Base-by-base conservation (phyloP, 768 basidiomycete species). In the Wakefieldia striispora region DNA sequence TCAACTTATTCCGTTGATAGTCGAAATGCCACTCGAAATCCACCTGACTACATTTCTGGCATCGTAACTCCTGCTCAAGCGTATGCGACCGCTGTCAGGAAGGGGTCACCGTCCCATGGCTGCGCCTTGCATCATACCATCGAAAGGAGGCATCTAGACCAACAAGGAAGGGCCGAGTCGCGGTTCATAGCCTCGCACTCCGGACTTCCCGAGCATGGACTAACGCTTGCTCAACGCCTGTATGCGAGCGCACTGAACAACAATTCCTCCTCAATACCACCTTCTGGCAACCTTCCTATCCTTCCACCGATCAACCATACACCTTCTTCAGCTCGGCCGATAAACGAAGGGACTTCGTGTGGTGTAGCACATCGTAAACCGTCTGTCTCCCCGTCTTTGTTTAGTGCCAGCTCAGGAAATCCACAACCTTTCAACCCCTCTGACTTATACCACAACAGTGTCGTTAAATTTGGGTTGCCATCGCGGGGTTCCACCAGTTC, bases 161-260 rank as follows among this genome's bases (percentile, higher is more conserved):
- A 38, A 21, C 43, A 21, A 24, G 37, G 16, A 26, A 46, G 12
- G 16, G n/a, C 19, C 17, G 40, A 40, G 34, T 45, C 33, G 9
- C 56, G 40, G 26, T 23, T 33, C n/a, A 47, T 19, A 11, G 43
- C 47, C 12, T 49, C 31, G 4, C 21, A 50, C 7, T 19, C 48
- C 5, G 37, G 45, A 33, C 43, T 44, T n/a, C 44, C 60, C 41
- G 51, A 43, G 11, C 53, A 40, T 36, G 66, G 62, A 13, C 50
- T 60, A 40, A 69, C 69, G 3, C 57, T 67, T 31, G 77, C 76
- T 20, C 76, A 75, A 40, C 70, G 69, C 42, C 58, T 79, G 23
- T 79, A 77, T 53, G 73, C 72, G 7, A 76, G 73, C 40, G 72
- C 74, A 4, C 43, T 63, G 23, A 59, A 50, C 45, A 61, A 55